Evolutionary conservation across 176 grass and related monocot species (phyloP).

Genomic region (Hyparrhenia diplandra): DNA sequence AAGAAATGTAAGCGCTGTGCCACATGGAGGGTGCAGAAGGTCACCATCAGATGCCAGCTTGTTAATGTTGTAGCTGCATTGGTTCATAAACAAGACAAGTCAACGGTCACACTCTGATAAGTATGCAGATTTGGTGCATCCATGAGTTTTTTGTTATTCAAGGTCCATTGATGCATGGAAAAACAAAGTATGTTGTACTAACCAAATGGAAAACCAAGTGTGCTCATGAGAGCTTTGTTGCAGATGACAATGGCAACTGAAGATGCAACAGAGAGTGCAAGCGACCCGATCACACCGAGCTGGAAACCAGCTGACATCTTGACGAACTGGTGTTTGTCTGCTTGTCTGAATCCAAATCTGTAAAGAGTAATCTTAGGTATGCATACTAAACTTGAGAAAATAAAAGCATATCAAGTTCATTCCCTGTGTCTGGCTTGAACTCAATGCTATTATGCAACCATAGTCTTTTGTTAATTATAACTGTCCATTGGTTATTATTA

Average conservation of each 20-base stretch:
- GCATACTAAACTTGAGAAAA: conserved; percentile 14
- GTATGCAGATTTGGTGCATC: conserved; percentile 23
- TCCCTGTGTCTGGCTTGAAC: background rate
- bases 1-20: conserved; percentile 90
- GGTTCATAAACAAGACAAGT: conserved; percentile 28
- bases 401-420: background rate
- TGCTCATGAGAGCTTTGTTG: conserved; percentile 98
- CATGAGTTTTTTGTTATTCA: conserved; percentile 14
- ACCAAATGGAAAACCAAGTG: conserved; percentile 97
- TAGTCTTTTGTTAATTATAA: background rate
- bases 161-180: conserved; percentile 4
- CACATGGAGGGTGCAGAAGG: conserved; percentile 89
- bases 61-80: conserved; percentile 87
- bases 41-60: conserved; percentile 99
- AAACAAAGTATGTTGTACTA: conserved; percentile 4
- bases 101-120: background rate
- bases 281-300: conserved; percentile 77
- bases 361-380: conserved; percentile 31
- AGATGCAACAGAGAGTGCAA: conserved; percentile 83
- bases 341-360: conserved; percentile 38
- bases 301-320: conserved; percentile 74
- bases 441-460: background rate
- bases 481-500: background rate
- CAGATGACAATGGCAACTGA: conserved; percentile 98
- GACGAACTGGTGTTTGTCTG: conserved; percentile 30